Evolutionary conservation across 345 rosid species (phyloP), one percentile per base, ranked within the genome.

Genomic region (Balakata baccata): DNA sequence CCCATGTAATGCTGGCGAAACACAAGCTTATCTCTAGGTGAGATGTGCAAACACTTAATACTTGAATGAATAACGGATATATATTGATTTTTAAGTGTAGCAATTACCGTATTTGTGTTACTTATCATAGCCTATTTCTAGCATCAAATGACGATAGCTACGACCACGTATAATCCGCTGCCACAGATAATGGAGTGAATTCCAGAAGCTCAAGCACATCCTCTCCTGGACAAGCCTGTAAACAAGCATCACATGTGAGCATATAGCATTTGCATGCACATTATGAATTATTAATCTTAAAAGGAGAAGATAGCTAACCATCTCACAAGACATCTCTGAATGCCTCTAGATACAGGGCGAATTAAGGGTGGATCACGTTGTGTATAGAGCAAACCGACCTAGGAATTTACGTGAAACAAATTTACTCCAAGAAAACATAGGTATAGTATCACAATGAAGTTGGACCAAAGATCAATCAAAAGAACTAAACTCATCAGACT

Each of bases 71-170:
- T 25, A 53, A 17, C 23, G 64, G 60, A 46, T 13, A 57, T 22
- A 18, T 22, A 20, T 23, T 22, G 29, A 38, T 49, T 64, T 65
- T n/a, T n/a, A n/a, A 9, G 38, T 60, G 64, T 10, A 37, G n/a
- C 17, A 51, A 74, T n/a, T 82, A 67, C 77, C 72, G 65, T 25
- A 17, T 75, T 71, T 71, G 50, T 58, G 74, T 68, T 78, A 76
- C 53, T 85, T 87, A 67, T 80, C 41, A 49, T 68, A 85, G 78
- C 90, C 88, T 50, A 60, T 78, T 80, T 88, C 89, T 69, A 77
- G 86, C 97, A 95, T 88, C 87, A 95, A 84, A 78, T 95, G 98
- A 53, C 93, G 96, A 83, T 93, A 95, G 82, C 87, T 84, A 74
- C 97, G 96, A 69, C 97, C 93, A 5, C 96, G 92, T 47, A 92